A percentile compares a stretch with the other conserved stretches of the same genome.
phyloP scores from a whole-genome alignment of 2,329 filamentous ascomycete genomes.

The Verticillium albo-atrum region DNA sequence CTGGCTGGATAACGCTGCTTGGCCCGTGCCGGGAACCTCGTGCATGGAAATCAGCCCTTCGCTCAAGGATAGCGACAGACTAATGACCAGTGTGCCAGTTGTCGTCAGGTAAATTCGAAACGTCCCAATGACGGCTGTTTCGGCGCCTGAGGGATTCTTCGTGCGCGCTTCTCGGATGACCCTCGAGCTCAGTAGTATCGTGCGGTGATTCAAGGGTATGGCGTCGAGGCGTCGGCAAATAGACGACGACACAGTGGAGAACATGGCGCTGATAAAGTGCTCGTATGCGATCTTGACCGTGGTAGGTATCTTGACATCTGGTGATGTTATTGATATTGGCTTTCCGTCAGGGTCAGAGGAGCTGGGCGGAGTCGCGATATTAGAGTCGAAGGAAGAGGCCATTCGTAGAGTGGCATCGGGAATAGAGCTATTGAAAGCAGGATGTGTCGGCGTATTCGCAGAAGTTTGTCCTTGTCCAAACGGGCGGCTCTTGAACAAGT shows the following conservation, averaged over 20 bases:
- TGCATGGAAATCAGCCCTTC: constrained; percentile 42
- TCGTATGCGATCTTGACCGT: constrained; percentile 45
- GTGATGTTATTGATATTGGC: constrained; percentile 10
- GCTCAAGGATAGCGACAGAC: constrained; percentile 41
- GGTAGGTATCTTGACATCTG: constrained; percentile 9
- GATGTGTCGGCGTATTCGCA: constrained; percentile 40
- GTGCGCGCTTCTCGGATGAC: constrained; percentile 5
- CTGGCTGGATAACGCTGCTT: constrained; percentile 35
- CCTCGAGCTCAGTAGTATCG: constrained; percentile 35
- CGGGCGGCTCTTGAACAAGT: constrained; percentile 40
- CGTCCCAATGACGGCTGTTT: constrained; percentile 29
- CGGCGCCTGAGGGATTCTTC: constrained; percentile 1
- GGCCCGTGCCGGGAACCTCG: constrained; percentile 33
- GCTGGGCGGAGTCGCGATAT: constrained; percentile 16
- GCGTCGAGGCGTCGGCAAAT: constrained; percentile 46
- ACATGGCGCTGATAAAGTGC: constrained; percentile 47
- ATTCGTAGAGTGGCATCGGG: constrained; percentile 31
- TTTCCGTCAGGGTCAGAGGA: constrained; percentile 14
- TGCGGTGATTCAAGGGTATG: constrained; percentile 49
- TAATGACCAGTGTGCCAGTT: constrained; percentile 47
- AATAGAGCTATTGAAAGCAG: constrained; percentile 35
- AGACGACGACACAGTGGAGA: constrained; percentile 43
- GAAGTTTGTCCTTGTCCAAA: constrained; percentile 8
- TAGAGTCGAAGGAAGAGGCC: constrained; percentile 17
- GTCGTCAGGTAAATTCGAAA: constrained; percentile 53